phyloP scores from a whole-genome alignment of 192 early-diverging fungal genomes.

The Coemansia asiatica region DNA sequence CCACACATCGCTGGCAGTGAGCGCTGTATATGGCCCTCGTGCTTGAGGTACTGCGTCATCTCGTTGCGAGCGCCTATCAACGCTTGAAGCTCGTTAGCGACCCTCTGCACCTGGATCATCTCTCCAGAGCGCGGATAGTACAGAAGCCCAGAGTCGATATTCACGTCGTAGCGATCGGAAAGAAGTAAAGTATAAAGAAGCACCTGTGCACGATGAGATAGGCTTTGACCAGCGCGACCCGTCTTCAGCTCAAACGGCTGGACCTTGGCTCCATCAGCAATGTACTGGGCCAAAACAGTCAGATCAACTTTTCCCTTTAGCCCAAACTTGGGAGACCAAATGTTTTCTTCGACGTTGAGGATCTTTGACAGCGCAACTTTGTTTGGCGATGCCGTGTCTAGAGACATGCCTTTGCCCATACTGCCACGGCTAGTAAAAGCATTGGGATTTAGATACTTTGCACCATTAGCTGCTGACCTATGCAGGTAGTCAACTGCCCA shows the following conservation, averaged over 20 bases:
- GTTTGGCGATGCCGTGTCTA: not conserved
- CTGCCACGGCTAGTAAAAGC: not conserved
- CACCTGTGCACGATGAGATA: conserved; percentile 80
- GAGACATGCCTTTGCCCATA: not conserved
- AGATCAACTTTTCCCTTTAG: conserved; percentile 92
- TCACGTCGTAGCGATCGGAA: conserved; percentile 78
- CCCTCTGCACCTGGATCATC: conserved; percentile 61
- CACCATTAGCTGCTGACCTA: conserved; percentile 11
- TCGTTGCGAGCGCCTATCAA: conserved; percentile 76
- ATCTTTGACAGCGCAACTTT: conserved; percentile 64
- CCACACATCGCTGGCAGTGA: conserved; percentile 72
- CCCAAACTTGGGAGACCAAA: conserved; percentile 91
- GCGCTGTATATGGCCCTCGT: conserved; percentile 9
- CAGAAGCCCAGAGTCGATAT: conserved; percentile 67
- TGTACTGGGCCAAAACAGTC: conserved; percentile 47
- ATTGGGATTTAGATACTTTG: conserved; percentile 19
- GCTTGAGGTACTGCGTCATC: conserved; percentile 60
- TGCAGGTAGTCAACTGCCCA: conserved; percentile 58
- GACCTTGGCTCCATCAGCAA: conserved; percentile 42
- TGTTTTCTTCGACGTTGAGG: conserved; percentile 85
- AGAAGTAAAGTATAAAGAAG: conserved; percentile 82
- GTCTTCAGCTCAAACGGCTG: conserved; percentile 91
- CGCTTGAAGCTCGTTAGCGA: conserved; percentile 66
- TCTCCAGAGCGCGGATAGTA: conserved; percentile 75
- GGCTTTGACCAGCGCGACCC: conserved; percentile 61